Evolutionary conservation across 1,139 yeast species (phyloP), one percentile per base, ranked within the genome.

Genomic region (Debaryomycetaceae sp.): DNA sequence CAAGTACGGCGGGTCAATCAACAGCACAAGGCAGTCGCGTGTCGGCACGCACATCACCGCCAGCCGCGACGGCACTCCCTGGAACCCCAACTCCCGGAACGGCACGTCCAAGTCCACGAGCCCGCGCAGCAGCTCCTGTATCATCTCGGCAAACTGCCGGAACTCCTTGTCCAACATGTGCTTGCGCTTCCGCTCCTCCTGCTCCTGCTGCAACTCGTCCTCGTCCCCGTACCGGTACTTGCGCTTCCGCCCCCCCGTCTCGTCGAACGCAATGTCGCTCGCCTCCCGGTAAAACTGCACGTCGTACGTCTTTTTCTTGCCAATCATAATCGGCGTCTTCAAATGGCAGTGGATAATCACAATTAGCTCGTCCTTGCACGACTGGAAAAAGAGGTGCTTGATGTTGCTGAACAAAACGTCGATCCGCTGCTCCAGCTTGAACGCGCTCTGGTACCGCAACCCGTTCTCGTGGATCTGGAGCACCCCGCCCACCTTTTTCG

Each of bases 171-270:
- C 96, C 47, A 90, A 71, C 28, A 85, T 73, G 13, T 83, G 81
- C 45, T 94, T 81, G 53, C 95, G 73, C 53, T 92, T 73, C 58
- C 97, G 77, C 59, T 90, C 99, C 56, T 90, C 97, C 58, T 90
- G 97, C 59, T 92, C 99, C 55, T 90, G 97, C 57, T 92, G 98
- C 40, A 92, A 66, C 58, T 90, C 99, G 55, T 90, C 98, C 56
- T 90, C 98, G 51, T 90, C 99, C 31, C 98, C 99, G 48, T 90
- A 90, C 49, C 95, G 64, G 64, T 86, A 83, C 41, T 80, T 78
- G 54, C 82, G 66, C 64, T 86, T 83, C 38, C 93, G 73, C 37
- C 93, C 93, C 36, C 97, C 95, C 22, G 99, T 90, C 57, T 90
- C 99, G 56, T 90, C 99, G 46, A 85, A 86, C 3, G 95, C 80